Percentiles rank a stretch among this genome's conserved stretches.
Conservation (phyloP, 2,329 filamentous ascomycete species). For the Penicillium sp. region DNA sequence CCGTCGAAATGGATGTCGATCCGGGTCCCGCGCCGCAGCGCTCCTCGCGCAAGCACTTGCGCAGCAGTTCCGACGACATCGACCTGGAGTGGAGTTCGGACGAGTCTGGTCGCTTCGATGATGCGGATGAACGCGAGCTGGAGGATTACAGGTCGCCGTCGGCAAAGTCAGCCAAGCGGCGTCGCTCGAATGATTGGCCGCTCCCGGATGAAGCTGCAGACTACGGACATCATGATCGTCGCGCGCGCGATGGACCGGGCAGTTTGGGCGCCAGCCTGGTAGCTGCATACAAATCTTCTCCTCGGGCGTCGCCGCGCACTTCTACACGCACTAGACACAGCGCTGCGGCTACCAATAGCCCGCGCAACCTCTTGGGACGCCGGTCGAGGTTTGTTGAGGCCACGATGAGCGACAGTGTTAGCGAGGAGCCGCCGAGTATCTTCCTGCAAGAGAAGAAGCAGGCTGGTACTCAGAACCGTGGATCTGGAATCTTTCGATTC, state of each 20-base stretch:
- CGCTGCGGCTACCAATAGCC: slow-evolving; percentile 14
- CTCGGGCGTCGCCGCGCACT: slow-evolving; percentile 18
- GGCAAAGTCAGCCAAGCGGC: slow-evolving; percentile 39
- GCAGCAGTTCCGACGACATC: slow-evolving; percentile 19
- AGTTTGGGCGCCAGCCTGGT: background rate
- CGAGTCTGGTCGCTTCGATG: slow-evolving; percentile 33
- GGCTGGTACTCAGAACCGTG: slow-evolving; percentile 24
- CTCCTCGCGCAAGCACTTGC: slow-evolving; percentile 30
- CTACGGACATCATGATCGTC: slow-evolving; percentile 16
- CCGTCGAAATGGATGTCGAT: slow-evolving; percentile 17
- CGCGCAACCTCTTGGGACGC: slow-evolving; percentile 41
- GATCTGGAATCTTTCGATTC: slow-evolving; percentile 51
- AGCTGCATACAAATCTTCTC: slow-evolving; percentile 10
- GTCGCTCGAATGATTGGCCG: slow-evolving; percentile 45
- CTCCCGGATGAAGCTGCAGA: slow-evolving; percentile 26
- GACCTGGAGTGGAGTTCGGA: slow-evolving; percentile 29
- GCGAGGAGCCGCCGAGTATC: slow-evolving; percentile 62
- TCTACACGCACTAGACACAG: slow-evolving; percentile 18
- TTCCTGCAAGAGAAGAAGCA: slow-evolving; percentile 51
- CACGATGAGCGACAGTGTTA: slow-evolving; percentile 78
- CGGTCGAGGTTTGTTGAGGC: slow-evolving; percentile 69
- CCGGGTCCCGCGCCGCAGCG: slow-evolving; percentile 15
- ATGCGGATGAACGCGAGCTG: slow-evolving; percentile 30
- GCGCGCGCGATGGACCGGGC: slow-evolving; percentile 11
- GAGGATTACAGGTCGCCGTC: slow-evolving; percentile 20